Evolutionary conservation across 176 grass and related monocot species (phyloP), one percentile per base, ranked within the genome.

Genomic region (Cenchrus americanus): DNA sequence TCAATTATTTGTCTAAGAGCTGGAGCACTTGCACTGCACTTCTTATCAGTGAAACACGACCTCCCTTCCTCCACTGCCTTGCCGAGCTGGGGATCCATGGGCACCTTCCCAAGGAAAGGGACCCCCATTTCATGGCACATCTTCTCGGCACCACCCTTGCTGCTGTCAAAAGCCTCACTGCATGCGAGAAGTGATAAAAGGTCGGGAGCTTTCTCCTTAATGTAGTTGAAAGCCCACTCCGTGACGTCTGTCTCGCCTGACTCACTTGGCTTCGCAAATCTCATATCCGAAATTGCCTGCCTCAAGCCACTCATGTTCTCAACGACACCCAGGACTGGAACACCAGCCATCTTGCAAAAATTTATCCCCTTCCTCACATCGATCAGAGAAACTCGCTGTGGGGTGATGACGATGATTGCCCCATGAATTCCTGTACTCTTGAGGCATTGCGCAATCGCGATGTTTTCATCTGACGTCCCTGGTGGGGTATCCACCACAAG

Each of bases 261-360:
- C 61, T 80, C 87, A 62, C 81, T 78, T 41, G 83, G 62, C 48
- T 84, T 88, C 48, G 86, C 44, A 60, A 96, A 96, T 85, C 61
- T 93, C n/a, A 96, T 47, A 53, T 97, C 87, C 10, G 78, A 81
- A 15, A 97, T 60, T 13, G 78, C 51, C 84, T 92, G 91, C 43
- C 82, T 89, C 63, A 96, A 76, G 42, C 86, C 94, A 72, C 94
- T 96, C 91, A 93, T 96, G 72, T 96, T 97, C 57, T 97, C 89
- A 5, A 93, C 94, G 8, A 91, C 87, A 2, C 91, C 94, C 14
- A 93, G 42, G 58, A 97, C 87, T 13, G 68, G 84, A 55, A 93
- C 84, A 3, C 94, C 91, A n/a, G 91, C 91, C 72, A 93, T 97
- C 84, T 90, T 89, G 73, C 91, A 97, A 73, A 97, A 93, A 41